Conservation (phyloP, 257 asterid species). For the Voacanga thouarsii region DNA sequence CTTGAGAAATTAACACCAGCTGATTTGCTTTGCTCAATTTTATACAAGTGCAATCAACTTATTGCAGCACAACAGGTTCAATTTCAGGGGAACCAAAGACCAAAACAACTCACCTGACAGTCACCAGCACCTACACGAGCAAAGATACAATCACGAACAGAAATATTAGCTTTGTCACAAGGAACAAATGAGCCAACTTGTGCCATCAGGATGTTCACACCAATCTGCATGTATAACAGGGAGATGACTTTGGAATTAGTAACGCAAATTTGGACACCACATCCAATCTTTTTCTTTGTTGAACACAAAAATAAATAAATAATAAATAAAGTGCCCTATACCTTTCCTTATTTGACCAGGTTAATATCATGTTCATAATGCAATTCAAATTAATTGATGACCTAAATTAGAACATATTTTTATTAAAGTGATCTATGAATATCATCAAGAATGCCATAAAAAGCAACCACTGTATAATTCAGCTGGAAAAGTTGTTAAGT, state of each 20-base stretch:
- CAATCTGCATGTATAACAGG: conserved; percentile 53
- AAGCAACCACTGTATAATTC: not conserved
- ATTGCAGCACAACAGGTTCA: not conserved
- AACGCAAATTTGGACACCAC: not conserved
- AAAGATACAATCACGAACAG: conserved; percentile 93
- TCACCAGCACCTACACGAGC: conserved; percentile 99
- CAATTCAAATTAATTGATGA: not conserved
- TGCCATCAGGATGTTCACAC: conserved; percentile 93
- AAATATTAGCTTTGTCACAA: conserved; percentile 77
- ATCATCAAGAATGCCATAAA: not conserved
- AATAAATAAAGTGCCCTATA: too few species aligned
- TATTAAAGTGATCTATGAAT: not conserved
- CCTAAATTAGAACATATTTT: conserved; percentile 4
- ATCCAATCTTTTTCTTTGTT: not conserved
- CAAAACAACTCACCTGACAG: conserved; percentile 71
- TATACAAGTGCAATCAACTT: not conserved
- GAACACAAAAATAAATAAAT: too few species aligned
- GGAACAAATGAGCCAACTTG: conserved; percentile 94
- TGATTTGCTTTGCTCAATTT: not conserved
- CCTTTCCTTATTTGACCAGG: not conserved
- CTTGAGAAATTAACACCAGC: not conserved
- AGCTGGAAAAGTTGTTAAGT: not conserved
- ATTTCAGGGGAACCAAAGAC: conserved; percentile 11
- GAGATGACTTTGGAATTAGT: conserved; percentile 4
- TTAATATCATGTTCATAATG: not conserved